A percentile compares a stretch with the other conserved stretches of the same genome.
phyloP scores from a whole-genome alignment of 176 grass and related monocot species.

The Aegilops sharonensis region DNA sequence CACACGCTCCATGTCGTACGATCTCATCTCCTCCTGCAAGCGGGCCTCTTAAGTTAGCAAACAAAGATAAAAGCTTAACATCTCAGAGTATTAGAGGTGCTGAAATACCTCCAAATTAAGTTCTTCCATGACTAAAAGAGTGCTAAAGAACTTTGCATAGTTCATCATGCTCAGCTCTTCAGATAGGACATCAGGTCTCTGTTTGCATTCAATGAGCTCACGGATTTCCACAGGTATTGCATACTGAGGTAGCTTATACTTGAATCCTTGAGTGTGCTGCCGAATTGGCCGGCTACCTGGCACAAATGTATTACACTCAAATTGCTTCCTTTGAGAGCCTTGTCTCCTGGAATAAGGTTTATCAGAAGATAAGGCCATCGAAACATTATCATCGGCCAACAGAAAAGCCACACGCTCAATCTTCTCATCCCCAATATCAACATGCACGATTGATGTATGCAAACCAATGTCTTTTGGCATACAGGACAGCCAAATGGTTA shows the following conservation, averaged over 20 bases:
- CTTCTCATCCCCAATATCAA: constrained; percentile 80
- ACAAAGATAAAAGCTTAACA: constrained; percentile 21
- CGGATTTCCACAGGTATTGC: constrained; percentile 58
- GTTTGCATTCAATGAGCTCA: constrained; percentile 64
- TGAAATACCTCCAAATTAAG: constrained; percentile 78
- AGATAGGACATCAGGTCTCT: constrained; percentile 57
- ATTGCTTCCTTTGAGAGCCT: constrained; percentile 41
- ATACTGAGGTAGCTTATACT: constrained; percentile 68
- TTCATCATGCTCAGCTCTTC: constrained; percentile 58
- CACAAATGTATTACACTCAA: constrained; percentile 50
- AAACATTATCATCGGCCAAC: constrained; percentile 77
- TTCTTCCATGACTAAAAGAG: constrained; percentile 88
- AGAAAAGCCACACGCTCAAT: constrained; percentile 85
- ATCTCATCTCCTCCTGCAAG: constrained; percentile 72
- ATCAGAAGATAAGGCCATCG: constrained; percentile 61
- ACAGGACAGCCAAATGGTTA: constrained; percentile 90
- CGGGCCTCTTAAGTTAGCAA: constrained; percentile 38
- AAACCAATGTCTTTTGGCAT: constrained; percentile 82
- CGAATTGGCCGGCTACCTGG: constrained; percentile 50
- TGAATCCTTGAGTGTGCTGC: constrained; percentile 54
- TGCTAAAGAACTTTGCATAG: constrained; percentile 68
- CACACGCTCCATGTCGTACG: constrained; percentile 75
- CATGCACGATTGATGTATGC: constrained; percentile 85
- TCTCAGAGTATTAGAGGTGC: neutral
- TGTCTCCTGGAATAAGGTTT: constrained; percentile 67